Evolutionary conservation across 116 monocot genomes (phyloP), one percentile per base, ranked within the genome.

Genomic region (Phalaenopsis hybrid): DNA sequence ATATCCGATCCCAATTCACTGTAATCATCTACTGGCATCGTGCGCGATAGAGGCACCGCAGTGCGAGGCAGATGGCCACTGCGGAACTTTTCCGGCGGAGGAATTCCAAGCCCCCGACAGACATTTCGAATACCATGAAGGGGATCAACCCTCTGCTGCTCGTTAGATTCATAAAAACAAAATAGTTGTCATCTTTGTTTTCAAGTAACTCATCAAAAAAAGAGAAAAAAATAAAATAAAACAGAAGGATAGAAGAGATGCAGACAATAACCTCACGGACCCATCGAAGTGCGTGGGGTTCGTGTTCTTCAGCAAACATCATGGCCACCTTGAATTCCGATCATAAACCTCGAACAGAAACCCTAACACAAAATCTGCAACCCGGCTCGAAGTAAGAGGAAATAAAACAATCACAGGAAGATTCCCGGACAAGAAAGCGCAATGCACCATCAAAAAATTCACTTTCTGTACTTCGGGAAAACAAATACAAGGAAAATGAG

Each of bases 241-340:
- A 77, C 16, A 25, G 4, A 52, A 28, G 28, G 28, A 50, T 9
- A 75, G 75, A 44, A 63, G 46, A 52, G 55, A 74, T 52, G 50
- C 23, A 1, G 25, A 28, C 16, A 7, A 20, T 5, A 21, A 89
- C 93, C 96, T 93, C 87, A 3, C 86, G 93, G 57, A 93, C 88
- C 97, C 94, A 97, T 81, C 85, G 89, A 21, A 97, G 84, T 18
- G 92, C 88, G 84, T 90, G 81, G 37, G 89, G 85, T 79, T 94
- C 94, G 31, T 92, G 90, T 33, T 92, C 94, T 80, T 97, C 97
- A 10, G 96, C 91, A 88, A 96, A 96, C 94, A 96, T 94, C 46
- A 74, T 79, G 51, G 70, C 18, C 1, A 5, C 10, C 25, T 16
- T 58, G 77, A 44, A 50, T 77, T 31, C 77, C 50, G 7, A 28